Percentiles rank a stretch among this genome's conserved stretches.
These are phyloP conservation scores for Trichoderma sp. DNA, from an alignment of 2,329 filamentous ascomycete genomes.

Conservation along the genomic window DNA sequence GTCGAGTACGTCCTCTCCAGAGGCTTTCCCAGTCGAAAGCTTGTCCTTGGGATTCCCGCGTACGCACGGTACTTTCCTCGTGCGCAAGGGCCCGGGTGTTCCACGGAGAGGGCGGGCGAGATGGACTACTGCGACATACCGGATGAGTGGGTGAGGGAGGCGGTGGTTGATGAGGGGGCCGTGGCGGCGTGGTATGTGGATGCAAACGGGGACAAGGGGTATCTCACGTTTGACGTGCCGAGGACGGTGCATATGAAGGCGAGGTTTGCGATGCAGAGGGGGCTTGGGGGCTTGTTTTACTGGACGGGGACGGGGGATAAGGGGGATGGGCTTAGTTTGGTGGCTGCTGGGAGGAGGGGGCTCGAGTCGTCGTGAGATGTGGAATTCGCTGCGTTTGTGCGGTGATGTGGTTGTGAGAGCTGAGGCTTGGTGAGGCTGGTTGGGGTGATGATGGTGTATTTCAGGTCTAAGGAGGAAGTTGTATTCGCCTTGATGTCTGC, in stretches of 20 bases:
- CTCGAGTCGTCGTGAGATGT: constrained; percentile 37
- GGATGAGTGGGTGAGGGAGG: constrained; percentile 48
- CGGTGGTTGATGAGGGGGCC: constrained; percentile 51
- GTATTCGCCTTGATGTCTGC: too few relatives aligned
- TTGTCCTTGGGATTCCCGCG: constrained; percentile 64
- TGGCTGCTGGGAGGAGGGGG: constrained; percentile 61
- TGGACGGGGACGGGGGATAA: constrained; percentile 68
- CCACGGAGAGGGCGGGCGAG: constrained; percentile 52
- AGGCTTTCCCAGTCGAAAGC: constrained; percentile 59
- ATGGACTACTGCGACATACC: constrained; percentile 67
- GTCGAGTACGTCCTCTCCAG: constrained; percentile 56
- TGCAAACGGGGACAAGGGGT: constrained; percentile 46
- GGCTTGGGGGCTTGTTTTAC: constrained; percentile 66
- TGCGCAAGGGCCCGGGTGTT: constrained; percentile 56
- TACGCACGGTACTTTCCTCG: constrained; percentile 65
- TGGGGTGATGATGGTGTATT: not conserved
- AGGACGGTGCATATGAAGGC: constrained; percentile 64
- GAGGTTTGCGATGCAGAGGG: constrained; percentile 55
- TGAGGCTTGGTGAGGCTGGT: not conserved
- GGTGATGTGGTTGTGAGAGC: not conserved
- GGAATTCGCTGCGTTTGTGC: not conserved
- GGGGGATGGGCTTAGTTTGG: constrained; percentile 56
- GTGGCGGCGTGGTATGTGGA: constrained; percentile 62
- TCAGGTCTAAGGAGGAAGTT: too few relatives aligned
- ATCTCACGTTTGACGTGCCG: constrained; percentile 67